Percentiles rank a stretch among this genome's conserved stretches.
Conservation (phyloP, 129 eudicot genomes). For the Arctium lappa region DNA sequence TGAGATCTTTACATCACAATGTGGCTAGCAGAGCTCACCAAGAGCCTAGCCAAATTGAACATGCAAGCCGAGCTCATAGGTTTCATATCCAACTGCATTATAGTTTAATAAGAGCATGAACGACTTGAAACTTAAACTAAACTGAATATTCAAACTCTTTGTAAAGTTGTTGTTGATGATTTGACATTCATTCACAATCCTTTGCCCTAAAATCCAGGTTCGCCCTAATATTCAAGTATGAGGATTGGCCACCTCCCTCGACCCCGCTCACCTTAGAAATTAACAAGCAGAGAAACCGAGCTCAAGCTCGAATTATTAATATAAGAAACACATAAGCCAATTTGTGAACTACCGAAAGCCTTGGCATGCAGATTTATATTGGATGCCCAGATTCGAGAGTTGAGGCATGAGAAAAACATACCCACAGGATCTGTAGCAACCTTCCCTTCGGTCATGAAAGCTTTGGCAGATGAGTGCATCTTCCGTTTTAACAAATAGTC, state of each 20-base stretch:
- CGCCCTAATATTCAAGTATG: no score
- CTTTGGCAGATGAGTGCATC: slow-evolving; percentile 64
- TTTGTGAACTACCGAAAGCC: background rate
- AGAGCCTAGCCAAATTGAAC: background rate
- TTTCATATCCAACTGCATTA: background rate
- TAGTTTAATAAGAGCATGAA: no score
- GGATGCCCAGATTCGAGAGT: background rate
- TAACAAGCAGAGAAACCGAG: background rate
- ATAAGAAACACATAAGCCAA: background rate
- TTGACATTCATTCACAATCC: no score
- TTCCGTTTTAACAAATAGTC: slow-evolving; percentile 67
- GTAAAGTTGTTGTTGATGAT: no score
- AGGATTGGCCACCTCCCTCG: background rate
- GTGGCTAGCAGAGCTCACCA: background rate
- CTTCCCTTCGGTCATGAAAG: slow-evolving; percentile 84
- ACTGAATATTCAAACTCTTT: no score
- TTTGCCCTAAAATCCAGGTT: no score
- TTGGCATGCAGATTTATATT: background rate
- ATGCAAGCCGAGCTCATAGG: background rate
- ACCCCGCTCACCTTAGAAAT: background rate
- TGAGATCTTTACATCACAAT: background rate
- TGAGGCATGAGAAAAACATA: slow-evolving; percentile 9
- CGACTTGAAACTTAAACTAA: no score
- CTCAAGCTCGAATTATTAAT: background rate
- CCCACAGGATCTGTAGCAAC: slow-evolving; percentile 82